Evolutionary conservation across 2,329 filamentous ascomycete genomes (phyloP), one percentile per base, ranked within the genome.

Genomic region (Scolecobasidium constrictum): DNA sequence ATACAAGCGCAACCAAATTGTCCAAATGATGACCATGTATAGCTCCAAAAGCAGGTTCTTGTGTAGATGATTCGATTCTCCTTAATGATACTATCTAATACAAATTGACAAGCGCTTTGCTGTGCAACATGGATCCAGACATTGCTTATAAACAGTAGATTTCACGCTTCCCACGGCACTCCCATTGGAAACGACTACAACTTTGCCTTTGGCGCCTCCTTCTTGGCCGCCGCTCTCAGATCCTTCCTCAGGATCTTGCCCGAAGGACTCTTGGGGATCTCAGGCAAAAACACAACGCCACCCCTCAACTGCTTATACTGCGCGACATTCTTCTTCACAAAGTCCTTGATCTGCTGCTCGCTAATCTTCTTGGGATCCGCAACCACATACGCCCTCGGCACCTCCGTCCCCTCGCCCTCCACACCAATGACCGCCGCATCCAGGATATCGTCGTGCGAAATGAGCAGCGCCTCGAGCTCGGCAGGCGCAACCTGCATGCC

Each of bases 401-500:
- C 55, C 47, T 67, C 64, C 16, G 63, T 65, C 21, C 59, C 56
- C 4, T 58, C 54, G 3, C 54, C 56, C 19, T 53, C 51, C 3
- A 67, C 55, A 4, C 64, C 66, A 34, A 71, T 66, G 17, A 72
- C 68, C 6, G 65, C 64, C 1, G 64, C 66, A 49, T 72, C 68
- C 1, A 56, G 47, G 3, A 71, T 56, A 3, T 54, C 46, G 2
- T 56, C 54, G 46, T 71, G 64, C 5, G 53, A 56, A 2, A 70
- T 42, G 0, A 72, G 53, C 22, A 67, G 38, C 1, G 59, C 65
- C 53, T 71, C 68, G 1, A 72, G 53, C 45, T 71, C 68, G 0
- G 67, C 66, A 1, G 68, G 68, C 7, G 68, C 63, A 13, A 71
- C 65, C 53, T 71, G 67, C 23, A 68, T 53, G 2, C 68, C 68